Conservation (phyloP, 192 early-diverging fungal genomes). For the Lunasporangiospora selenospora region DNA sequence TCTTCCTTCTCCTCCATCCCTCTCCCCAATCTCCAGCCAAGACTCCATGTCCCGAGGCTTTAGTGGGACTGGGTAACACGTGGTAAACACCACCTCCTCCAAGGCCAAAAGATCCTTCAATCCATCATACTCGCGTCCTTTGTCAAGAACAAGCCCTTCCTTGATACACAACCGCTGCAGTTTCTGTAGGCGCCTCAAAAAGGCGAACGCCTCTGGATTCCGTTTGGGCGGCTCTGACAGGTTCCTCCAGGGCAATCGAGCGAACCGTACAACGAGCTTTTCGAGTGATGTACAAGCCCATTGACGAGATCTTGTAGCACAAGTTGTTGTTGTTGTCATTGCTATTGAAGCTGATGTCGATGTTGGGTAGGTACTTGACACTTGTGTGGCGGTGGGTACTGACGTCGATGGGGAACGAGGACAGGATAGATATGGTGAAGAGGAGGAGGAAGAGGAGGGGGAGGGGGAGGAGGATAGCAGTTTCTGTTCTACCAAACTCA, state of each 20-base stretch:
- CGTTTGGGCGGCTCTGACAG: conserved; percentile 23
- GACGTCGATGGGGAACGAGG: no score
- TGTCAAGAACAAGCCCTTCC: conserved; percentile 33
- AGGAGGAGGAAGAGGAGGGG: no score
- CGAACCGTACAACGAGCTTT: conserved; percentile 23
- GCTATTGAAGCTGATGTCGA: neutral
- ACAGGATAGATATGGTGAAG: no score
- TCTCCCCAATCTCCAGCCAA: neutral
- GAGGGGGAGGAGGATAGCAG: no score
- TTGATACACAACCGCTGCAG: conserved; percentile 35
- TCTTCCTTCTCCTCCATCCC: neutral
- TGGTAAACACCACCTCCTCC: conserved; percentile 37
- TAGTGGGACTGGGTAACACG: conserved; percentile 44
- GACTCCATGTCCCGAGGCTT: conserved; percentile 18
- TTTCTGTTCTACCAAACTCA: no score
- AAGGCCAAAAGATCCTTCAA: neutral
- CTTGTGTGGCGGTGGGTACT: no score
- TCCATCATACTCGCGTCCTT: conserved; percentile 37
- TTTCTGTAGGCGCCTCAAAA: conserved; percentile 13
- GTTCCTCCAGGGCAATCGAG: conserved; percentile 32
- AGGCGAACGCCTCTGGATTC: conserved; percentile 22
- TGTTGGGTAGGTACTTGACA: no score
- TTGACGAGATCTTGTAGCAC: neutral
- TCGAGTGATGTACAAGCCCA: conserved; percentile 37
- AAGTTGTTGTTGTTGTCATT: neutral